Evolutionary conservation across 2,329 filamentous ascomycete species (phyloP).

Genomic region (Cercospora sp.): DNA sequence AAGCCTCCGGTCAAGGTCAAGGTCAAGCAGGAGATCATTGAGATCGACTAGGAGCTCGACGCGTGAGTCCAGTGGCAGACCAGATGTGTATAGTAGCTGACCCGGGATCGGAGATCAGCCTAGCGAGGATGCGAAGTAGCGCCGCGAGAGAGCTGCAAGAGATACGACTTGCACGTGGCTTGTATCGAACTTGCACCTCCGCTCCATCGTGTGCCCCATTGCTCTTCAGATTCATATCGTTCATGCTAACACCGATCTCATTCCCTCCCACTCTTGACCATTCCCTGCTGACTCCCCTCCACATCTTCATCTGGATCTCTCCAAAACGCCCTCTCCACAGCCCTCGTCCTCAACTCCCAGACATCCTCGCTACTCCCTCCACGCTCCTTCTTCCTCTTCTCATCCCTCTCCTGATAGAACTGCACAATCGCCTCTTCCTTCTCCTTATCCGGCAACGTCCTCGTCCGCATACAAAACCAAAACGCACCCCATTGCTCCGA

Average conservation of each 20-base stretch:
- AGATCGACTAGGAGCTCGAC: neutral
- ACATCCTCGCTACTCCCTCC: conserved; percentile 83
- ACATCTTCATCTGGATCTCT: conserved; percentile 39
- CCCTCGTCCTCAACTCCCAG: conserved; percentile 73
- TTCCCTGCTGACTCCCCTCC: conserved; percentile 13
- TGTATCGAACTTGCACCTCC: neutral
- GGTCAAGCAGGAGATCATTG: neutral
- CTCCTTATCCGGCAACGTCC: conserved; percentile 60
- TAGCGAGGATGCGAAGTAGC: neutral
- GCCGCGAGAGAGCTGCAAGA: neutral
- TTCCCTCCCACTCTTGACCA: conserved; percentile 12
- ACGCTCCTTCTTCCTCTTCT: conserved; percentile 49
- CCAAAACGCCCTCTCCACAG: conserved; percentile 54
- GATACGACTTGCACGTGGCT: neutral
- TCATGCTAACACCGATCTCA: too few relatives aligned
- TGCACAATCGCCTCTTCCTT: conserved; percentile 63
- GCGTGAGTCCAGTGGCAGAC: neutral
- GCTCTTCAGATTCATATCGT: neutral
- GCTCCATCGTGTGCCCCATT: neutral
- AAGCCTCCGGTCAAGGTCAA: neutral
- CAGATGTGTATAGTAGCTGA: neutral
- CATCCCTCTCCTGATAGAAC: conserved; percentile 35
- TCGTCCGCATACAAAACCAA: conserved; percentile 94
- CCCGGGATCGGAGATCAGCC: neutral
- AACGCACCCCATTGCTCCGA: conserved; percentile 88